These are phyloP conservation scores for Globisporangium iwayamae DNA, from an alignment of 352 stramenopile genomes.

Conservation along the genomic window DNA sequence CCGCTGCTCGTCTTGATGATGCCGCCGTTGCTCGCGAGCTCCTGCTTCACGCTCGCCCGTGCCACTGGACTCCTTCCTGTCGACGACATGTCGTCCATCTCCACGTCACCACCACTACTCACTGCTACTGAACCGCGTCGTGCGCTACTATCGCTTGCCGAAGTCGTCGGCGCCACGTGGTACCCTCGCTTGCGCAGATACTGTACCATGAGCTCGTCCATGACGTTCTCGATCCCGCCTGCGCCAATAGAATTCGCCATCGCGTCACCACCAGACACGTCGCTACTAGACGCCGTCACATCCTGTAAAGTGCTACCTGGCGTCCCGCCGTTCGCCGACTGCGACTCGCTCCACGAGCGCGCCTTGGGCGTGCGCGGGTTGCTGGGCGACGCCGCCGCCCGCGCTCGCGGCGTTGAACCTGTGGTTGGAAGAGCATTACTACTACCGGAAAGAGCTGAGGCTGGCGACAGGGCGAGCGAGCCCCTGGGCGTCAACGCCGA, in stretches of 20 bases:
- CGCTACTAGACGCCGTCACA: background rate
- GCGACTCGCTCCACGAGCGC: slow-evolving; percentile 5
- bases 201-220: slow-evolving; percentile 70
- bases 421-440: background rate
- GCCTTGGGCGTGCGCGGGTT: slow-evolving; percentile 6
- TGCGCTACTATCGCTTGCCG: background rate
- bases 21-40: slow-evolving; percentile 1
- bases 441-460: no score
- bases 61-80: background rate
- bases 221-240: slow-evolving; percentile 24
- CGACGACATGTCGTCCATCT: slow-evolving; percentile 14
- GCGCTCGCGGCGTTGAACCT: background rate
- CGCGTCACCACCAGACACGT: background rate
- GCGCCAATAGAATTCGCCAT: background rate
- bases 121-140: background rate
- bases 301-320: background rate
- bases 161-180: slow-evolving; percentile 24
- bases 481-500: background rate
- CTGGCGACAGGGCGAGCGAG: background rate
- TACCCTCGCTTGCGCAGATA: slow-evolving; percentile 62
- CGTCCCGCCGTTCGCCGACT: background rate
- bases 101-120: slow-evolving; percentile 12
- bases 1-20: slow-evolving; percentile 1
- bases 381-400: background rate
- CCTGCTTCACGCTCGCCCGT: slow-evolving; percentile 4